These are phyloP conservation scores for Hymenoscyphus infarciens DNA, from an alignment of 2,329 filamentous ascomycete species.

Conservation along the genomic window DNA sequence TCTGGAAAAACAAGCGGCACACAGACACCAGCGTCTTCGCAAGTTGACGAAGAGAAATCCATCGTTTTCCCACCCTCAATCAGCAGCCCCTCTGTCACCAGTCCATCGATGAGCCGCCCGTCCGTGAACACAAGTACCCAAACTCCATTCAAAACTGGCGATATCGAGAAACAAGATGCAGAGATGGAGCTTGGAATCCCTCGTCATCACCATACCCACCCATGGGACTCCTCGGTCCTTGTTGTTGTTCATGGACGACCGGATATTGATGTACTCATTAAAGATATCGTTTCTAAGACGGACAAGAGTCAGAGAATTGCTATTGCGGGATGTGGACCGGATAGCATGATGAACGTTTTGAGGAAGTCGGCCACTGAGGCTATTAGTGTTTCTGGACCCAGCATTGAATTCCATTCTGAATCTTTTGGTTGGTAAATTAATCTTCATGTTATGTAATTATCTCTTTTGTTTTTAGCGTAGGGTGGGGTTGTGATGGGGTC, in stretches of 20 bases:
- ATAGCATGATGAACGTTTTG: slow-evolving; percentile 43
- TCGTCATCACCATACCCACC: neutral
- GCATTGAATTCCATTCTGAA: slow-evolving; percentile 50
- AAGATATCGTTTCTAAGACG: slow-evolving; percentile 37
- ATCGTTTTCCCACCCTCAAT: neutral
- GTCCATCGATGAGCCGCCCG: neutral
- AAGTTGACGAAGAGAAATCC: slow-evolving; percentile 17
- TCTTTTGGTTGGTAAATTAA: slow-evolving; percentile 30
- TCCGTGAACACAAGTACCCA: neutral
- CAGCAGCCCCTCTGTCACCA: neutral
- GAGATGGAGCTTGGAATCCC: neutral
- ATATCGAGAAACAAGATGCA: slow-evolving; percentile 13
- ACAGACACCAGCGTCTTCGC: slow-evolving; percentile 4
- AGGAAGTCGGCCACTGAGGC: slow-evolving; percentile 43
- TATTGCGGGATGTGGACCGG: slow-evolving; percentile 48
- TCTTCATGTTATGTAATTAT: neutral
- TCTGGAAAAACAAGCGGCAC: slow-evolving; percentile 2
- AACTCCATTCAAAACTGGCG: neutral
- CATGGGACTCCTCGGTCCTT: slow-evolving; percentile 15
- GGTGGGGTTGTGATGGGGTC: neutral
- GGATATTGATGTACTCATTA: slow-evolving; percentile 40
- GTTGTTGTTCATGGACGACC: slow-evolving; percentile 38
- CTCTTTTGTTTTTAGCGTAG: neutral
- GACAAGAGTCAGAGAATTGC: slow-evolving; percentile 39
- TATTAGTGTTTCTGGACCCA: slow-evolving; percentile 44